phyloP scores from a whole-genome alignment of 179 eudicot genomes.

The Silene noctiflora region DNA sequence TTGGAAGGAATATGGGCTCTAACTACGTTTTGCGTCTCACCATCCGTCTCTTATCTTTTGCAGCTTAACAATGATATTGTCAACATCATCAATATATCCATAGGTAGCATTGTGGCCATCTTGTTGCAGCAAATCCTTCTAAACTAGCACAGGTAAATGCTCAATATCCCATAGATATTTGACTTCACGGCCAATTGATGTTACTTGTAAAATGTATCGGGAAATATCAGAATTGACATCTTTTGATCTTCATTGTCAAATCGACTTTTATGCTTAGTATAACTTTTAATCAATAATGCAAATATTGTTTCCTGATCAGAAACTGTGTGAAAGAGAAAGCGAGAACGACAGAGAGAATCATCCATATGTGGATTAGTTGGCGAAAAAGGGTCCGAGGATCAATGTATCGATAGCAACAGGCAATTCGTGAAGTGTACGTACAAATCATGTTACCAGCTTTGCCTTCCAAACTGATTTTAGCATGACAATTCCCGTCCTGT shows the following conservation, averaged over 20 bases:
- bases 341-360: background rate
- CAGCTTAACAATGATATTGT: conserved; percentile 92
- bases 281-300: background rate
- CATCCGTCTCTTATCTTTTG: conserved; percentile 19
- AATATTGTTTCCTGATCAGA: conserved; percentile 5
- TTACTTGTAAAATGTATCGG: background rate
- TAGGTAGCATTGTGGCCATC: conserved; percentile 75
- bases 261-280: background rate
- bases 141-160: conserved; percentile 33
- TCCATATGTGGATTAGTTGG: background rate
- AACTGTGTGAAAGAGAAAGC: conserved; percentile 1
- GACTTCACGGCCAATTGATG: background rate
- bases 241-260: background rate
- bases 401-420: no score
- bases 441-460: background rate
- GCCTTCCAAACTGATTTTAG: background rate
- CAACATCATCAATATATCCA: conserved; percentile 78
- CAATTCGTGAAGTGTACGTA: no score
- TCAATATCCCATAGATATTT: background rate
- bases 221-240: background rate
- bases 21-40: background rate
- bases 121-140: conserved; percentile 55
- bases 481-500: background rate
- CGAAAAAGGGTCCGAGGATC: background rate
- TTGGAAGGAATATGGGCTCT: background rate